Base-by-base conservation (phyloP, 2,329 filamentous ascomycete species). In the Tolypocladium amazonense region DNA sequence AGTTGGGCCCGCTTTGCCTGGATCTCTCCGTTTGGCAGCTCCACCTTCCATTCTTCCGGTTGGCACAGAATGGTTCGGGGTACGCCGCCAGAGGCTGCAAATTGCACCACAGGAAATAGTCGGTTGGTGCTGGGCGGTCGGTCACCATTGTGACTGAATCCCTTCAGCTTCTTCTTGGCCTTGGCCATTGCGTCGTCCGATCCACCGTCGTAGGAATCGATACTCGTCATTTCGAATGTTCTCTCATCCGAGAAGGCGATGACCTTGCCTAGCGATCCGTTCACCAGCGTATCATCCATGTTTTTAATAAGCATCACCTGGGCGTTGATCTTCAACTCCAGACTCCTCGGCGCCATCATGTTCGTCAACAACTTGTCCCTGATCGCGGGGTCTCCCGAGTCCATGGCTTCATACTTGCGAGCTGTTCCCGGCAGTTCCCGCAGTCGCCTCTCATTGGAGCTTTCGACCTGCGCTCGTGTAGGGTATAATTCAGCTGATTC, bases 271-370 rank as follows among this genome's bases (percentile, higher is more conserved):
- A 99, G 80, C 0, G 93, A 96, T 5, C 94, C 94, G 69, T 99
- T 99, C 65, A 97, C 94, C 0, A 99, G 81, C 0, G 85, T 87
- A 45, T 96, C 91, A 69, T 99, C 94, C 76, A 97, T 88, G 67
- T 99, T 99, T 74, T 99, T 99, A 79, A 99, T 97, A n/a, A 99
- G 79, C 94, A 99, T 99, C 53, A 99, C 95, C 71, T 99, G 95
- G 0, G 94, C 90, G 12, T 92, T 90, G 63, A 94, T 88, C 73
- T 97, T 97, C 37, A 99, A 76, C 39, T 89, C 85, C 25, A 99
- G 83, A 0, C 75, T 70, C 66, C 88, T 88, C 0, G 94, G 92
- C 0, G 94, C 92, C 89, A 99, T 97, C 84, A 95, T 96, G 69
- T 93, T 96, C 7, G 83, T 74, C 7, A 99, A 78, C 0, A 97